Evolutionary conservation across 2,329 filamentous ascomycete species (phyloP).

Genomic region (Huntiella moniliformis): DNA sequence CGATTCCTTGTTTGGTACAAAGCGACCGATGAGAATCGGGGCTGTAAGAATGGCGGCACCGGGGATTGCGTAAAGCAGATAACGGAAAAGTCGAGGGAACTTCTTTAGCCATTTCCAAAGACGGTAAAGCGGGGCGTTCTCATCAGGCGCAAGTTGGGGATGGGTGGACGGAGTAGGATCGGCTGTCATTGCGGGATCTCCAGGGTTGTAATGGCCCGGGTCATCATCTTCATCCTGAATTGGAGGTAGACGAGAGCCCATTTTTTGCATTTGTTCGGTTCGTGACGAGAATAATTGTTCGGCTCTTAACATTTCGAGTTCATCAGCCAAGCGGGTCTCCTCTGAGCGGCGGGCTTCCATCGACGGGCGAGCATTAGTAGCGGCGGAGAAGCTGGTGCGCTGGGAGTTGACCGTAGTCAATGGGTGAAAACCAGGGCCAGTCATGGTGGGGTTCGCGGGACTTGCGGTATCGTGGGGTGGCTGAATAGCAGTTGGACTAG

Average conservation of each 20-base stretch:
- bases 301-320: slow-evolving; percentile 29
- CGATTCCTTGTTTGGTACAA: slow-evolving; percentile 21
- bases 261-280: slow-evolving; percentile 6
- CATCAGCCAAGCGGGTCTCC: slow-evolving; percentile 24
- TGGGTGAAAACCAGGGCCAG: slow-evolving; percentile 5
- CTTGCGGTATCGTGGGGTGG: too few relatives aligned
- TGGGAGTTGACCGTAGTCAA: slow-evolving; percentile 6
- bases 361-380: too few relatives aligned
- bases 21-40: slow-evolving; percentile 26
- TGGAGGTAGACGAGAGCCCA: slow-evolving; percentile 7
- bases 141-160: slow-evolving; percentile 10
- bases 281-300: slow-evolving; percentile 28
- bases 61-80: slow-evolving; percentile 29
- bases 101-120: slow-evolving; percentile 28
- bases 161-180: neutral
- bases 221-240: slow-evolving; percentile 16
- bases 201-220: slow-evolving; percentile 15
- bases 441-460: neutral
- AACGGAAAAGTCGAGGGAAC: slow-evolving; percentile 31
- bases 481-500: too few relatives aligned
- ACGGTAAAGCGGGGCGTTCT: slow-evolving; percentile 20
- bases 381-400: slow-evolving; percentile 1
- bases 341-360: slow-evolving; percentile 6
- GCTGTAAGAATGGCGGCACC: slow-evolving; percentile 26
- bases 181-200: neutral